phyloP scores from a whole-genome alignment of 2,329 filamentous ascomycete genomes.

The Epichloe sibirici region DNA sequence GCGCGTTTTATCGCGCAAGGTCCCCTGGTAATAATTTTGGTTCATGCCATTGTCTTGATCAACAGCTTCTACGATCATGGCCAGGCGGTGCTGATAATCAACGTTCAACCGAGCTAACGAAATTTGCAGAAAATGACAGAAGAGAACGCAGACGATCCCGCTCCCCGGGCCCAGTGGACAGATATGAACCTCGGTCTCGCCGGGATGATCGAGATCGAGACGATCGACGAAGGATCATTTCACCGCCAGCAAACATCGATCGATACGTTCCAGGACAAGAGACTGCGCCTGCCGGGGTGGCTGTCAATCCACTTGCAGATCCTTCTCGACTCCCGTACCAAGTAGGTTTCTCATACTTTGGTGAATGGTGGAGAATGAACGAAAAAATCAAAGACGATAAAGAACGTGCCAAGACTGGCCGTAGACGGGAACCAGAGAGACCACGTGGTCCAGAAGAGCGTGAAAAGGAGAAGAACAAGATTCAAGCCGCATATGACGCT shows the following conservation, averaged over 20 bases:
- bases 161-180: constrained; percentile 58
- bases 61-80: background rate
- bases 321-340: constrained; percentile 64
- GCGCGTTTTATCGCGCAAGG: constrained; percentile 52
- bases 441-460: constrained; percentile 59
- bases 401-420: constrained; percentile 57
- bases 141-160: constrained; percentile 53
- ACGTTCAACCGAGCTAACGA: background rate
- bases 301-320: constrained; percentile 57
- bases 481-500: constrained; percentile 55
- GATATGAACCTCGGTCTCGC: constrained; percentile 60
- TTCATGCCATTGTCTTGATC: background rate
- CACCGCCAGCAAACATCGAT: constrained; percentile 63
- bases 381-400: constrained; percentile 74
- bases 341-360: constrained; percentile 75
- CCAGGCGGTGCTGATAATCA: background rate
- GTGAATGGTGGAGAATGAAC: constrained; percentile 77
- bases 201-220: constrained; percentile 57
- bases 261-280: constrained; percentile 73
- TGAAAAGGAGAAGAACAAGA: constrained; percentile 66
- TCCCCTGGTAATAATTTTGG: constrained; percentile 51
- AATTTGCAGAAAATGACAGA: constrained; percentile 39
- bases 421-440: constrained; percentile 51
- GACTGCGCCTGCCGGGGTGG: constrained; percentile 27
- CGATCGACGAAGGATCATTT: constrained; percentile 48